Percentiles rank a stretch among this genome's conserved stretches.
Evolutionary conservation across 2,329 filamentous ascomycete species (phyloP).

Genomic region (Clarireedia paspali): DNA sequence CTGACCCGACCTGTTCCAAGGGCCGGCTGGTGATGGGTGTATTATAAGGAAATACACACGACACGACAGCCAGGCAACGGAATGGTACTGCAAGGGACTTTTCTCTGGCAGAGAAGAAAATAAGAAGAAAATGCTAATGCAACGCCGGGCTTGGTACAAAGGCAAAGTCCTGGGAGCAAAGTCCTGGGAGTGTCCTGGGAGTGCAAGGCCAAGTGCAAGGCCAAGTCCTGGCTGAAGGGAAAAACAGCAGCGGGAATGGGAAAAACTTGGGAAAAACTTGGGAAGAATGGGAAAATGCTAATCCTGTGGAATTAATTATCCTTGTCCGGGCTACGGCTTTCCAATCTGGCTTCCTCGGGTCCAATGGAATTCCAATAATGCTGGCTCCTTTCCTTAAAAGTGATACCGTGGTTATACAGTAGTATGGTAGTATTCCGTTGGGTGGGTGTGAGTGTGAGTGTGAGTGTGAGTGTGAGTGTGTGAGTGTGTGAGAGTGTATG

Average conservation of each 20-base stretch:
- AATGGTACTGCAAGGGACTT: background rate
- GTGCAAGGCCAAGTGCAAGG: no score
- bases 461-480: no score
- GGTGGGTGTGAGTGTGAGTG: background rate
- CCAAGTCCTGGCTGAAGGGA: no score
- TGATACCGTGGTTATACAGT: no score
- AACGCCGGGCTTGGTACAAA: background rate
- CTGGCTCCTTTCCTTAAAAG: no score
- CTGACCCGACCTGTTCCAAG: background rate
- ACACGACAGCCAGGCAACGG: background rate
- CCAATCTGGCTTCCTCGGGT: background rate
- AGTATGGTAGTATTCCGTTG: background rate
- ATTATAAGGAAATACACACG: background rate
- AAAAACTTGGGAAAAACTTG: background rate
- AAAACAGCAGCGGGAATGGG: background rate
- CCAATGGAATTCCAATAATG: background rate
- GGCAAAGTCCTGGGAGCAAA: background rate
- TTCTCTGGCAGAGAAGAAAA: background rate
- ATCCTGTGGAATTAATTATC: background rate
- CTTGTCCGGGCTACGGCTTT: constrained; percentile 1
- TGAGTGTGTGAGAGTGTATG: no score
- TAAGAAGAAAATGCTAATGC: background rate
- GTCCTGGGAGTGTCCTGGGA: background rate
- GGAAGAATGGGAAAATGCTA: background rate
- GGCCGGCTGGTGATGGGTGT: background rate